Conservation (phyloP, 108 stramenopile species). For the Nitzschia palea region DNA sequence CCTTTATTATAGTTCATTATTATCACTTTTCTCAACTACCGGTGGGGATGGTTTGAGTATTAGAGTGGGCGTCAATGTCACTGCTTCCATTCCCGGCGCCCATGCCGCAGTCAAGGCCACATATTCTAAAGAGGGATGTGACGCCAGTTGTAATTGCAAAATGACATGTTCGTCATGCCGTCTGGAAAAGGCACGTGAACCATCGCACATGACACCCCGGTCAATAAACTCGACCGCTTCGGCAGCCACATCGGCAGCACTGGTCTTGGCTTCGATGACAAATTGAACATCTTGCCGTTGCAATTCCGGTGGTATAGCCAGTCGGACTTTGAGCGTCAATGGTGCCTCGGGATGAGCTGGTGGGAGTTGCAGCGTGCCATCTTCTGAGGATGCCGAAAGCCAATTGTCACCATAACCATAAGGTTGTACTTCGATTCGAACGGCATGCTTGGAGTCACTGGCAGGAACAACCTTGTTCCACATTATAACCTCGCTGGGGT, state of each 20-base stretch:
- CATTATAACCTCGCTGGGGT: slow-evolving; percentile 47
- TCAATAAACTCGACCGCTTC: slow-evolving; percentile 32
- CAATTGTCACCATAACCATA: slow-evolving; percentile 9
- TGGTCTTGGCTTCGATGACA: slow-evolving; percentile 36
- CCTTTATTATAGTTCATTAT: too few relatives aligned
- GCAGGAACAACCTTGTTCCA: slow-evolving; percentile 21
- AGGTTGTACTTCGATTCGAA: slow-evolving; percentile 33
- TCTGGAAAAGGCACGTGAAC: slow-evolving; percentile 32
- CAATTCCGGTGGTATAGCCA: slow-evolving; percentile 31
- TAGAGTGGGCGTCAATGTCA: slow-evolving; percentile 36
- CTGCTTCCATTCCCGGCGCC: slow-evolving; percentile 46
- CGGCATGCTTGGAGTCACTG: slow-evolving; percentile 24
- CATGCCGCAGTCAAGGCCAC: slow-evolving; percentile 36
- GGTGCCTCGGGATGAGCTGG: not conserved
- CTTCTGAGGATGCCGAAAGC: slow-evolving; percentile 1
- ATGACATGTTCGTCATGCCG: slow-evolving; percentile 19
- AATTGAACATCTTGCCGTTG: slow-evolving; percentile 25
- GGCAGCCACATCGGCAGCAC: slow-evolving; percentile 1
- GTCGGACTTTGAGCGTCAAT: slow-evolving; percentile 16
- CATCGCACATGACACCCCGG: slow-evolving; percentile 38
- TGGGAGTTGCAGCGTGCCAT: not conserved
- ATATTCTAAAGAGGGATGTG: not conserved
- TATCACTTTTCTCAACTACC: too few relatives aligned
- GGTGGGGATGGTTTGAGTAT: slow-evolving; percentile 1
- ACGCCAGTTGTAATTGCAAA: slow-evolving; percentile 15